A percentile compares a stretch with the other conserved stretches of the same genome.
Evolutionary conservation across 805 yeast genomes (phyloP).

Genomic region (Torulaspora microellipsoides): DNA sequence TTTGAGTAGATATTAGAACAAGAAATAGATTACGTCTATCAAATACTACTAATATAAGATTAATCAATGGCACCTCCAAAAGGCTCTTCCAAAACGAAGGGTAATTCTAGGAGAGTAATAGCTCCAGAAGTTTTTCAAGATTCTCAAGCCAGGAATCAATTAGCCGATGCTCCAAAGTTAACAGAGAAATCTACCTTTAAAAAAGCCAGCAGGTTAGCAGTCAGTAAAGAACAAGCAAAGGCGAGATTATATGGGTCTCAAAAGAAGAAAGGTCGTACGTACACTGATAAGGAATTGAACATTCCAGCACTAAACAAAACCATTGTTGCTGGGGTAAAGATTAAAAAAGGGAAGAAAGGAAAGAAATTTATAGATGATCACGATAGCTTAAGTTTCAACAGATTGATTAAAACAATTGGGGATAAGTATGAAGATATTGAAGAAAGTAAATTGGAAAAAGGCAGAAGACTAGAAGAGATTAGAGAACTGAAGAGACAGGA

Average conservation of each 20-base stretch:
- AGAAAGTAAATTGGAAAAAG: constrained; percentile 86
- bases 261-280: constrained; percentile 44
- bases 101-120: constrained; percentile 50
- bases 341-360: constrained; percentile 79
- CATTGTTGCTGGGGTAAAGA: constrained; percentile 77
- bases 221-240: constrained; percentile 62
- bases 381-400: constrained; percentile 55
- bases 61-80: constrained; percentile 10
- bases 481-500: constrained; percentile 84
- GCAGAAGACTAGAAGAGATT: constrained; percentile 82
- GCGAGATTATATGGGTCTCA: constrained; percentile 66
- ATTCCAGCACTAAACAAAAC: constrained; percentile 80
- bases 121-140: constrained; percentile 66
- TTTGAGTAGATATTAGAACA: too few species aligned
- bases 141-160: constrained; percentile 61
- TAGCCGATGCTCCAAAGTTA: constrained; percentile 48
- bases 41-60: background rate
- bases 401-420: constrained; percentile 75
- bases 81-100: constrained; percentile 9
- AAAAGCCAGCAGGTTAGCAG: constrained; percentile 46
- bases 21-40: background rate
- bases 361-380: constrained; percentile 72
- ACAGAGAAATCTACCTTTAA: constrained; percentile 54
- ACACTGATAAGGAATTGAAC: constrained; percentile 72
- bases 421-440: constrained; percentile 72